These are phyloP conservation scores for Chalara sp. DNA, from an alignment of 2,329 filamentous ascomycete genomes.

Conservation along the genomic window DNA sequence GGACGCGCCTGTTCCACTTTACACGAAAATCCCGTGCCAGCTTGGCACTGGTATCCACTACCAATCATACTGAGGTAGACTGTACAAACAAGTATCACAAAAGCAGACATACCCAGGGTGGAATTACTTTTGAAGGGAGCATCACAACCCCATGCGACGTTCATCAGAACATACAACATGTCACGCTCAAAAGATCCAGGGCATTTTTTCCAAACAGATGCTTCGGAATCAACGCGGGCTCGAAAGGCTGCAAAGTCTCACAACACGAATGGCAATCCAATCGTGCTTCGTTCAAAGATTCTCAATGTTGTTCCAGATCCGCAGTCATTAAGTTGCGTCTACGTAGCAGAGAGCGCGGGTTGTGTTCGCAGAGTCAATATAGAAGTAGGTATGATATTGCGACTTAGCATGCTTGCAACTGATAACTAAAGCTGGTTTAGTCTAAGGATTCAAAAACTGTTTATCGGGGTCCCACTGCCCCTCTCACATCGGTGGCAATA, in stretches of 20 bases:
- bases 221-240: slow-evolving; percentile 29
- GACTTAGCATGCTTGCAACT: slow-evolving; percentile 1
- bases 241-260: slow-evolving; percentile 62
- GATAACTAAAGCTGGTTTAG: slow-evolving; percentile 21
- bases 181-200: slow-evolving; percentile 67
- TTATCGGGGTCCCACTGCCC: slow-evolving; percentile 71
- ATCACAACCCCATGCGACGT: too few relatives aligned
- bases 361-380: slow-evolving; percentile 66
- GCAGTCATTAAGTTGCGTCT: slow-evolving; percentile 51
- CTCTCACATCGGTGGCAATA: slow-evolving; percentile 70
- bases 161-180: slow-evolving; percentile 32
- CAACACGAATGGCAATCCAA: slow-evolving; percentile 78
- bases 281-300: slow-evolving; percentile 79
- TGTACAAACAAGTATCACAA: too few relatives aligned
- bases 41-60: too few relatives aligned
- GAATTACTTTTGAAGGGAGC: too few relatives aligned
- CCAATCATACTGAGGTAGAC: neutral
- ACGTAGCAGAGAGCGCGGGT: slow-evolving; percentile 83
- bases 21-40: too few relatives aligned
- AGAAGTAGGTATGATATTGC: slow-evolving; percentile 54
- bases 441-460: slow-evolving; percentile 36
- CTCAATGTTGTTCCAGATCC: slow-evolving; percentile 68
- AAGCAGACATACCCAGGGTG: too few relatives aligned
- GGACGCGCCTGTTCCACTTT: too few relatives aligned
- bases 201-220: slow-evolving; percentile 86